Conservation (phyloP, 2,329 filamentous ascomycete species). For the Epichloe brachyelytri region DNA sequence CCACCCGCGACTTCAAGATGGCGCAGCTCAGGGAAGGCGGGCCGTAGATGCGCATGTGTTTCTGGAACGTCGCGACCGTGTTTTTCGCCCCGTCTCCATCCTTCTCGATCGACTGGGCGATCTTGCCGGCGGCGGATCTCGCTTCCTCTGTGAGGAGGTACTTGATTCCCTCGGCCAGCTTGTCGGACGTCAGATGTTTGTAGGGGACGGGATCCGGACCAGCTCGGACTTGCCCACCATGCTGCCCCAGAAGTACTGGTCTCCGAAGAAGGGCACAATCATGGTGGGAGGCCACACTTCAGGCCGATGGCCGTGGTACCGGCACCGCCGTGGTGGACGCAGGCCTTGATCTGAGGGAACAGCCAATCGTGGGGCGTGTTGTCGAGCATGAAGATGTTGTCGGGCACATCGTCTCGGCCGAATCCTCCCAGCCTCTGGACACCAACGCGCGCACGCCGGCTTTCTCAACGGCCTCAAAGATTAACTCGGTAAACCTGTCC, state of each 20-base stretch:
- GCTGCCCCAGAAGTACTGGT: conserved; percentile 66
- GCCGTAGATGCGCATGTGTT: conserved; percentile 39
- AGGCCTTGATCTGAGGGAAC: conserved; percentile 52
- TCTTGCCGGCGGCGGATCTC: conserved; percentile 39
- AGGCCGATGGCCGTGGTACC: conserved; percentile 65
- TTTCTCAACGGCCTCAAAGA: conserved; percentile 53
- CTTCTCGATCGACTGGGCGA: conserved; percentile 46
- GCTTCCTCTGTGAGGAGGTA: conserved; percentile 52
- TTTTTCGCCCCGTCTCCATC: conserved; percentile 59
- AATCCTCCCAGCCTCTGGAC: conserved; percentile 64
- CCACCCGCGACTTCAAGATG: conserved; percentile 47
- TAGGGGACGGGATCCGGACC: conserved; percentile 57
- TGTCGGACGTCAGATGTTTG: conserved; percentile 50
- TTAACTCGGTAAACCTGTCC: conserved; percentile 53
- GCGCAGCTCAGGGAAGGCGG: conserved; percentile 50
- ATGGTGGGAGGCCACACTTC: conserved; percentile 58
- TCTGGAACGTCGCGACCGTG: conserved; percentile 54
- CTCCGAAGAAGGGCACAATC: conserved; percentile 69
- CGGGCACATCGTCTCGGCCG: conserved; percentile 42
- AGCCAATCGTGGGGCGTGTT: conserved; percentile 70
- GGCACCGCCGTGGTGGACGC: conserved; percentile 66
- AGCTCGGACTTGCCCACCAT: conserved; percentile 51
- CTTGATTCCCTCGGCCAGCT: conserved; percentile 56
- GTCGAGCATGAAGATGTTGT: conserved; percentile 58
- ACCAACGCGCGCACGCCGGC: conserved; percentile 59